Conservation (phyloP, 441 rosid species). For the Brassica balearica region DNA sequence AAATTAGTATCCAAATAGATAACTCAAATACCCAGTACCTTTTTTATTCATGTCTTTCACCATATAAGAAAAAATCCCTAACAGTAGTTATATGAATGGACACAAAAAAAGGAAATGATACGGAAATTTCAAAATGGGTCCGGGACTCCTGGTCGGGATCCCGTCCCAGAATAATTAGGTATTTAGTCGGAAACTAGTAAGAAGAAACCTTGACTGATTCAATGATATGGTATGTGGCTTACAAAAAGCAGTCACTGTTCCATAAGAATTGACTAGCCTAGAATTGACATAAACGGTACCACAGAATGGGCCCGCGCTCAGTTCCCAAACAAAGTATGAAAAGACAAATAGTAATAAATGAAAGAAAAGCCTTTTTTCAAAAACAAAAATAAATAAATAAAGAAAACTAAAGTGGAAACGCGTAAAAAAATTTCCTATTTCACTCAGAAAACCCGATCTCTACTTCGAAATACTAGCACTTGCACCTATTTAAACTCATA, state of each 20-base stretch:
- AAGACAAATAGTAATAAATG: constrained; percentile 21
- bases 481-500: constrained; percentile 30
- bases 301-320: constrained; percentile 28
- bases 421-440: constrained; percentile 31
- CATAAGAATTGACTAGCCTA: constrained; percentile 10
- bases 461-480: background rate
- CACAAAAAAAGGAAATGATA: background rate
- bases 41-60: background rate
- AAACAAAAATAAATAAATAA: background rate
- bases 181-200: constrained; percentile 8
- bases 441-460: constrained; percentile 32
- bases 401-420: constrained; percentile 33
- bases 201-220: constrained; percentile 40
- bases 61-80: background rate
- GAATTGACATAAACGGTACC: constrained; percentile 8
- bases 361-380: too few relatives aligned
- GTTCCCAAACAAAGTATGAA: constrained; percentile 20
- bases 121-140: background rate
- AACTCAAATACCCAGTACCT: background rate
- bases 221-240: constrained; percentile 29
- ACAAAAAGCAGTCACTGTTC: constrained; percentile 5
- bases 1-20: too few relatives aligned
- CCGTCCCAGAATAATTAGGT: background rate
- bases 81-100: background rate
- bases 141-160: background rate